Base-by-base conservation (phyloP, 352 stramenopile genomes). In the Blastocystis sp. region DNA sequence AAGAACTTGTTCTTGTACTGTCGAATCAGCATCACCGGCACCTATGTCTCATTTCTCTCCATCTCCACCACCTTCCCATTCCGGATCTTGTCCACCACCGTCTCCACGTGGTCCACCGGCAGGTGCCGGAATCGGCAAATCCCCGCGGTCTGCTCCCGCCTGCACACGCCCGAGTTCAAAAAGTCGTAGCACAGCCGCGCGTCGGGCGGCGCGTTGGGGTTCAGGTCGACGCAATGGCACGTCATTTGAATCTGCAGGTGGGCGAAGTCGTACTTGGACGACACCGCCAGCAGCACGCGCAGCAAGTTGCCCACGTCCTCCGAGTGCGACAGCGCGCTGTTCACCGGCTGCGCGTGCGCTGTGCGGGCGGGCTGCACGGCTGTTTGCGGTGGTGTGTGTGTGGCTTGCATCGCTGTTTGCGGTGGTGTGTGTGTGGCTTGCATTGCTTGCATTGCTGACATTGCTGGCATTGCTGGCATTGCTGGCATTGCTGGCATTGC, bases 131-230 rank as follows among this genome's bases (percentile, higher is more conserved):
- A 88, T 3, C 40, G n/a, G 45, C 78, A 88, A 2, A 88, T 65
- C 24, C 63, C 78, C 17, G 40, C 40, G 19, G 28, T 10, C 21
- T 40, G 17, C 14, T 87, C 77, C 10, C 62, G 61, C 68, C 76
- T 88, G 57, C 78, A 88, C 6, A 63, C 28, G 6, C 78, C 78
- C 2, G 62, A 69, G 28, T 88, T 88, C 6, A 88, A 19, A 66
- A 59, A 88, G 19, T 88, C 78, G 34, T 88, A 88, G 43, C 78
- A 88, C 60, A 88, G n/a, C 21, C 24, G 48, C 11, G 78, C 78
- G 38, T 78, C 54, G 17, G 40, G 17, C 9, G 9, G 14, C 34
- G 78, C 78, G 60, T 88, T 57, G 24, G 64, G 64, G 45, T 88
- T 88, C 11, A 77, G 52, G 10, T 88, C 74, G 10, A 11, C 4